Percentiles rank a stretch among this genome's conserved stretches.
These are phyloP conservation scores for Aspergillus affinis DNA, from an alignment of 495 filamentous ascomycete species.

Conservation along the genomic window DNA sequence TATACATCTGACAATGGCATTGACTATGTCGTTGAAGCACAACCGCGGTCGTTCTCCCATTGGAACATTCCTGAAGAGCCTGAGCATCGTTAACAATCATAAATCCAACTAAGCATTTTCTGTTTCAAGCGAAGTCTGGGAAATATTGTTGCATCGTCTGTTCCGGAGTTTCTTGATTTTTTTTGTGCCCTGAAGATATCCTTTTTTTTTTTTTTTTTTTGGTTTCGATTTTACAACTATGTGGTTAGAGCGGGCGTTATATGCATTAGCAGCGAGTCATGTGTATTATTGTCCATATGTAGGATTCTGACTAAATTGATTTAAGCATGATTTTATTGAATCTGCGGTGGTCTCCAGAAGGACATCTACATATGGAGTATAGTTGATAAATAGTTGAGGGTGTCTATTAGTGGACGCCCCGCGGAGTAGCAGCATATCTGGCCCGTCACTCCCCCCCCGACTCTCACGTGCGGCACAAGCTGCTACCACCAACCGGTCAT, in stretches of 20 bases:
- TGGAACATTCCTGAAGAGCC: slow-evolving; percentile 15
- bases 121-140: neutral
- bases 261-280: neutral
- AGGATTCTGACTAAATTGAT: neutral
- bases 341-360: no score
- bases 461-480: slow-evolving; percentile 22
- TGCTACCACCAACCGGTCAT: slow-evolving; percentile 4
- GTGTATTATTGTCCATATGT: neutral
- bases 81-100: neutral
- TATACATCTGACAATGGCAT: slow-evolving; percentile 73
- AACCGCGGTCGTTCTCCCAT: slow-evolving; percentile 52
- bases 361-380: no score
- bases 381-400: neutral
- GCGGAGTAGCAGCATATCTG: slow-evolving; percentile 26
- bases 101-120: neutral
- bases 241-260: slow-evolving; percentile 13
- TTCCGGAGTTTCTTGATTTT: slow-evolving; percentile 2
- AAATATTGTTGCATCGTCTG: neutral
- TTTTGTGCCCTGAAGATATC: neutral
- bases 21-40: slow-evolving; percentile 63
- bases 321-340: neutral
- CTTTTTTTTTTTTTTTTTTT: neutral
- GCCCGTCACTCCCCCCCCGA: slow-evolving; percentile 11
- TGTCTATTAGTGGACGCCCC: neutral
- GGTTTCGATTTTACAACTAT: neutral